These are phyloP conservation scores for Stevia rebaudiana DNA, from an alignment of 140 eudicot species.

Conservation along the genomic window DNA sequence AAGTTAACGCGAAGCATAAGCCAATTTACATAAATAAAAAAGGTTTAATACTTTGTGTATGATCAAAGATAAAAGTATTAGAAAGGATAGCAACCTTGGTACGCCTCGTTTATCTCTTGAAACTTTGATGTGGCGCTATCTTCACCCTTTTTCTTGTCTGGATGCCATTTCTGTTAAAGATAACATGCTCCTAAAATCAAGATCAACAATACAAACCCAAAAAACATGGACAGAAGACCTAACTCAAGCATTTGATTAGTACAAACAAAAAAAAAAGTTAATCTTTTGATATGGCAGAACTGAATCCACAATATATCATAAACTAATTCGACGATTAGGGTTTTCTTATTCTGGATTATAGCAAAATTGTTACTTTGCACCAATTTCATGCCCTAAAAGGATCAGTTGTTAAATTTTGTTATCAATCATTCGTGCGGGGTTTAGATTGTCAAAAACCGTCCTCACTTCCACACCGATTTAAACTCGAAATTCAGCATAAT, in stretches of 20 bases:
- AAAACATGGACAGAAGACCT: constrained; percentile 6
- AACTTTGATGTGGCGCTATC: constrained; percentile 62
- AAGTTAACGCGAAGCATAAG: background rate
- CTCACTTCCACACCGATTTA: background rate
- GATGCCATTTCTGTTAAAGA: constrained; percentile 81
- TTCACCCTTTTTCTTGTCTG: constrained; percentile 69
- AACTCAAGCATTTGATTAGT: background rate
- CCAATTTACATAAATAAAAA: background rate
- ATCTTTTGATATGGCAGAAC: background rate
- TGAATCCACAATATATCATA: background rate
- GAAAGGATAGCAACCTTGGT: constrained; percentile 45
- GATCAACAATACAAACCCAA: constrained; percentile 10
- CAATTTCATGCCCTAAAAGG: background rate
- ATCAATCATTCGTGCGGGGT: constrained; percentile 5
- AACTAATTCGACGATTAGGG: constrained; percentile 5
- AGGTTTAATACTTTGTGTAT: background rate
- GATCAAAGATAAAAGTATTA: background rate
- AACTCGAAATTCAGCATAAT: background rate
- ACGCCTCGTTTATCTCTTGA: constrained; percentile 94
- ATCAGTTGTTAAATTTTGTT: too few relatives aligned
- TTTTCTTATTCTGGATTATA: background rate
- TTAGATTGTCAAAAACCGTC: background rate
- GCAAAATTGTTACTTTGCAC: background rate
- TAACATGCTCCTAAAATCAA: constrained; percentile 1
- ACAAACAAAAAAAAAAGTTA: background rate